Percentiles rank a stretch among this genome's conserved stretches.
These are phyloP conservation scores for Tuber calosporum DNA, from an alignment of 495 filamentous ascomycete species.

Conservation along the genomic window DNA sequence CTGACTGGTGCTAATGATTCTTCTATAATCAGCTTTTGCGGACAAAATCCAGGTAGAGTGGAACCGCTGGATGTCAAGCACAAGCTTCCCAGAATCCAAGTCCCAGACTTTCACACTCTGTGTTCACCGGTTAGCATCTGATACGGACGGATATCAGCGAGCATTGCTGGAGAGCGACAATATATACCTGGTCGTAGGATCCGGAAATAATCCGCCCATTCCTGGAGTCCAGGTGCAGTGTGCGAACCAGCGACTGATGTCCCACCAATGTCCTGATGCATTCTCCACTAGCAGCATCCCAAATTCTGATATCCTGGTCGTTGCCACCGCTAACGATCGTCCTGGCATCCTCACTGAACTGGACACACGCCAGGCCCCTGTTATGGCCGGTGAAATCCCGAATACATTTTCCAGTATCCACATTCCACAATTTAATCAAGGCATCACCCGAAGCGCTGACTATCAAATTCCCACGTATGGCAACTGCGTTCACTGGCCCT, in stretches of 20 bases:
- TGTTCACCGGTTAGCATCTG: conserved; percentile 18
- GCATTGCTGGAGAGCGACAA: background rate
- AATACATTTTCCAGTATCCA: conserved; percentile 72
- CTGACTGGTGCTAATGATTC: conserved; percentile 88
- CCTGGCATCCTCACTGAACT: conserved; percentile 84
- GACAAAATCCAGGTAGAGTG: conserved; percentile 92
- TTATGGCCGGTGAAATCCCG: conserved; percentile 81
- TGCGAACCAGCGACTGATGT: conserved; percentile 74
- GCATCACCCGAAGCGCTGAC: conserved; percentile 92
- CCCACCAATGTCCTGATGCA: conserved; percentile 68
- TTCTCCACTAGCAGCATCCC: conserved; percentile 82
- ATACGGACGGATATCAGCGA: background rate
- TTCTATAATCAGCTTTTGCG: conserved; percentile 87
- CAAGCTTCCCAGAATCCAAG: conserved; percentile 61
- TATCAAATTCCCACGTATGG: conserved; percentile 81
- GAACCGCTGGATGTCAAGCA: conserved; percentile 77
- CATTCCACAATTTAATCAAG: conserved; percentile 87
- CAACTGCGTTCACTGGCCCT: conserved; percentile 91
- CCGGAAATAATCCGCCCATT: conserved; percentile 80
- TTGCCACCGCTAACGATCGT: conserved; percentile 90
- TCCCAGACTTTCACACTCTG: conserved; percentile 83
- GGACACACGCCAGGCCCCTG: conserved; percentile 87
- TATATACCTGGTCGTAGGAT: conserved; percentile 74
- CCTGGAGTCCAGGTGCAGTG: conserved; percentile 74
- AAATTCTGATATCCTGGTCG: conserved; percentile 86